These are phyloP conservation scores for Nasturtium officinale DNA, from an alignment of 345 rosid genomes.

Conservation along the genomic window DNA sequence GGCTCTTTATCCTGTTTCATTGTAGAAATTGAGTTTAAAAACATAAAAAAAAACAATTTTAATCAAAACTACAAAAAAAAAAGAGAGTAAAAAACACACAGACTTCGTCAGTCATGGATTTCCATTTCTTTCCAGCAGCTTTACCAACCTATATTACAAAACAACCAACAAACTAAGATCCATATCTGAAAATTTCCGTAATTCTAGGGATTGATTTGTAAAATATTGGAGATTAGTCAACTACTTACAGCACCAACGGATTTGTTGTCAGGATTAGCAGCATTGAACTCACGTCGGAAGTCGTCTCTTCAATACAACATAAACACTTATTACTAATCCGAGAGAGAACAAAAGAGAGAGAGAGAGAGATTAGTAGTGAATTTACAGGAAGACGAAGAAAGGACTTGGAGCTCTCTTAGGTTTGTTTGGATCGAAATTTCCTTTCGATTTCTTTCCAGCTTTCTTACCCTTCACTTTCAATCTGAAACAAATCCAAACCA, in stretches of 20 bases:
- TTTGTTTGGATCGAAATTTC: slow-evolving; percentile 64
- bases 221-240: neutral
- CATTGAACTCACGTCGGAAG: slow-evolving; percentile 63
- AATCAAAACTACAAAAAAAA: no score
- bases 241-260: slow-evolving; percentile 67
- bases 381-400: slow-evolving; percentile 78
- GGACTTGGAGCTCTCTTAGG: slow-evolving; percentile 82
- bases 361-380: neutral
- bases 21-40: neutral
- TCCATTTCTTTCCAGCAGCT: slow-evolving; percentile 85
- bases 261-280: slow-evolving; percentile 75
- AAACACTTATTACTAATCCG: neutral
- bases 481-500: slow-evolving; percentile 40
- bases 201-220: neutral
- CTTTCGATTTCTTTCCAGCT: slow-evolving; percentile 55
- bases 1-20: slow-evolving; percentile 71
- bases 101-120: slow-evolving; percentile 61
- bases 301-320: slow-evolving; percentile 56
- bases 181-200: neutral
- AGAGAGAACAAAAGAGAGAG: neutral
- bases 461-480: slow-evolving; percentile 54
- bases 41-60: neutral
- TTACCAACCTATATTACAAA: slow-evolving; percentile 63
- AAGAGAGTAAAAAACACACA: slow-evolving; percentile 19
- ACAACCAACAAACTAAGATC: slow-evolving; percentile 1